Conservation (phyloP, 129 eudicot genomes). For the Flaveria linearis region DNA sequence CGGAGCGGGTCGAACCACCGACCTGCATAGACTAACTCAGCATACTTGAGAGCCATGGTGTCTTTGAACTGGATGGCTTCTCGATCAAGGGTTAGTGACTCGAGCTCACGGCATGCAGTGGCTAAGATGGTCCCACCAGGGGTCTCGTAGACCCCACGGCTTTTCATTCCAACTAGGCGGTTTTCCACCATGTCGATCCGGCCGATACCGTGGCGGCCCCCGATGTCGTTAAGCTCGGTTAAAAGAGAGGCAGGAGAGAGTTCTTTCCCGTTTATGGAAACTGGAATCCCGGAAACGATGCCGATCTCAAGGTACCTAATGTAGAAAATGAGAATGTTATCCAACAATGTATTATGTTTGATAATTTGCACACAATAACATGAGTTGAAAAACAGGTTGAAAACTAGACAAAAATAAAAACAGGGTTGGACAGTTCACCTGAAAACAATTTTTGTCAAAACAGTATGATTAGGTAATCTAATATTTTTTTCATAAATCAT, state of each 20-base stretch:
- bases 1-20: conserved; percentile 98
- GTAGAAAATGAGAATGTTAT: conserved; percentile 20
- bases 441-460: neutral
- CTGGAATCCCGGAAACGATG: conserved; percentile 74
- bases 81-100: conserved; percentile 92
- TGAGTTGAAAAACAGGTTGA: too few relatives aligned
- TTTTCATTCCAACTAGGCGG: conserved; percentile 83
- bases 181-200: conserved; percentile 96
- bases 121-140: conserved; percentile 96
- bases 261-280: conserved; percentile 73
- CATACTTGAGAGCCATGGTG: conserved; percentile 77
- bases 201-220: conserved; percentile 93
- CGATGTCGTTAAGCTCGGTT: conserved; percentile 69
- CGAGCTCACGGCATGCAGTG: conserved; percentile 82
- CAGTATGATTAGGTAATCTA: neutral
- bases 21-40: conserved; percentile 94
- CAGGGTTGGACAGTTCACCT: neutral
- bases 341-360: neutral
- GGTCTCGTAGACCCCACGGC: conserved; percentile 93
- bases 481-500: neutral
- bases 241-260: conserved; percentile 90
- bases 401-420: neutral
- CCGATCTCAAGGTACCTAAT: conserved; percentile 88
- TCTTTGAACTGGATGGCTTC: conserved; percentile 90
- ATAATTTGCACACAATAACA: neutral